A percentile compares a stretch with the other conserved stretches of the same genome.
Conservation (phyloP, 2,329 filamentous ascomycete species). For the Emmonsiellopsis sp. region DNA sequence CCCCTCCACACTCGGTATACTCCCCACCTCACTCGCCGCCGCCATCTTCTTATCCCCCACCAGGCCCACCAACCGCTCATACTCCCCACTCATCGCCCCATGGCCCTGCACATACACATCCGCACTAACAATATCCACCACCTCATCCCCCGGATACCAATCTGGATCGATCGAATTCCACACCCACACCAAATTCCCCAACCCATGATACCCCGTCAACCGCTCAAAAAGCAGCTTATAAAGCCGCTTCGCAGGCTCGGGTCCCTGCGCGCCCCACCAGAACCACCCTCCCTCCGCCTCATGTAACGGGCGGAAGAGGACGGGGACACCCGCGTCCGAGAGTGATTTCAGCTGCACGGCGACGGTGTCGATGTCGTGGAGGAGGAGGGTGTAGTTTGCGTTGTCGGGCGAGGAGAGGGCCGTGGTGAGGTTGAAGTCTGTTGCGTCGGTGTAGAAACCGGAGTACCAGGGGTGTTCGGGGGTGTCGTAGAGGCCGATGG, state of each 20-base stretch:
- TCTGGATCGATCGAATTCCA: constrained; percentile 40
- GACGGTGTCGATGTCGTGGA: constrained; percentile 50
- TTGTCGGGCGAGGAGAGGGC: constrained; percentile 46
- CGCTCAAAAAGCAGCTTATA: constrained; percentile 38
- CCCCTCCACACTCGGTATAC: constrained; percentile 35
- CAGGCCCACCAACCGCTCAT: constrained; percentile 36
- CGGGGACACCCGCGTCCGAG: constrained; percentile 35
- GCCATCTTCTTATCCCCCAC: constrained; percentile 41
- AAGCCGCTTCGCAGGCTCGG: constrained; percentile 38
- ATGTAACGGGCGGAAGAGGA: constrained; percentile 42
- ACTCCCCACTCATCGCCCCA: constrained; percentile 37
- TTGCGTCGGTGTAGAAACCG: constrained; percentile 44
- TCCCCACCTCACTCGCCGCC: constrained; percentile 40
- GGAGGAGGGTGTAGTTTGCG: constrained; percentile 50
- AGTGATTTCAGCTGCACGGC: constrained; percentile 30
- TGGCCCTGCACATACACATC: constrained; percentile 40
- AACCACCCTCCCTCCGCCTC: constrained; percentile 46
- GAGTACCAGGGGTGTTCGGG: constrained; percentile 39
- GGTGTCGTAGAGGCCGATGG: constrained; percentile 39
- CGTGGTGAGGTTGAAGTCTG: constrained; percentile 35
- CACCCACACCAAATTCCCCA: constrained; percentile 44
- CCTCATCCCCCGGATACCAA: constrained; percentile 42
- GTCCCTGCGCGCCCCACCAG: constrained; percentile 45
- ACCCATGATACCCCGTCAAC: constrained; percentile 34
- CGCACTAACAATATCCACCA: constrained; percentile 40